Base-by-base conservation (phyloP, 2,329 filamentous ascomycete genomes). In the Fusarium keratoplasticum region DNA sequence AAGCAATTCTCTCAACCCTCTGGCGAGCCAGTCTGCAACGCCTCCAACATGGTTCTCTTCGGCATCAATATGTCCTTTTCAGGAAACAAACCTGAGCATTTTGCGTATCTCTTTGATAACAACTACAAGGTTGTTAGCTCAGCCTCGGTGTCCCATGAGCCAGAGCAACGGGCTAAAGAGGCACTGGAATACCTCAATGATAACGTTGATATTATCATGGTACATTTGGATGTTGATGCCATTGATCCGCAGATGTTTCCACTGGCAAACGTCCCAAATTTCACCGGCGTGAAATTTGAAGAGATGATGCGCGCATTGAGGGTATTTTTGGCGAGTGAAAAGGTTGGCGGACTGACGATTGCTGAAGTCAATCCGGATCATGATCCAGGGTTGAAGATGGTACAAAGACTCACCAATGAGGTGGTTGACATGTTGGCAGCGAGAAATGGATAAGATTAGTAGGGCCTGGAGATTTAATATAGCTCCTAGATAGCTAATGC, bases 291-390 rank as follows among this genome's bases (percentile, higher is more conserved):
- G 1, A 70, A 52, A 1, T 76, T 76, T 31, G 69, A 73, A 5
- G 11, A 58, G 5, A 76, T 77, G 73, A 77, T 77, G 73, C 61
- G 47, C 5, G 72, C 72, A 1, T 25, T 76, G 27, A 64, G 31
- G 3, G 35, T 61, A 2, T n/a, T 76, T 1, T 20, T 76, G 29
- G 13, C 22, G 1, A 70, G 65, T 22, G 22, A 65, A 2, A 68
- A 72, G 16, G 64, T 75, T 16, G 38, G 31, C 5, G 74, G 72
- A 14, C 42, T 76, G 7, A 69, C 55, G 11, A n/a, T 76, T 25
- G 74, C 74, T 1, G 74, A 75, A 38, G 74, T 76, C 4, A 76
- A 76, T 36, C 67, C 74, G 9, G 74, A 76, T 60, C 72, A 76
- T 18, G 72, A 76, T 20, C 74, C 74, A 7, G 63, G 40, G 10